These are phyloP conservation scores for Venturia nashicola DNA, from an alignment of 2,329 filamentous ascomycete species.

Conservation along the genomic window DNA sequence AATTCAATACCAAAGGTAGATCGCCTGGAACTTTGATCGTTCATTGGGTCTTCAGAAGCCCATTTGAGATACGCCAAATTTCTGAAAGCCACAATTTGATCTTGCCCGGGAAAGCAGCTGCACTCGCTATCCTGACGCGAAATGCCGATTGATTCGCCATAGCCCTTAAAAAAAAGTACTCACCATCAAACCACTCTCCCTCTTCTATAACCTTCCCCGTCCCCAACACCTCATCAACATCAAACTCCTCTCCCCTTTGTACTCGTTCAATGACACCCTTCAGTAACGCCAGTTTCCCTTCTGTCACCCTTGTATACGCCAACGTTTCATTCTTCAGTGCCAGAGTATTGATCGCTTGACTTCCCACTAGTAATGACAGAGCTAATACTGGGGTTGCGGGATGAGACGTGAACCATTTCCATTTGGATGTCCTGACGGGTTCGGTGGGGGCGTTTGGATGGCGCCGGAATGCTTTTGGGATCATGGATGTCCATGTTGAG, in stretches of 20 bases:
- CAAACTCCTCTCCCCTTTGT: slow-evolving; percentile 62
- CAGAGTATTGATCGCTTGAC: slow-evolving; percentile 90
- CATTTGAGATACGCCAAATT: too few species aligned
- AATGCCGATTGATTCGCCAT: neutral
- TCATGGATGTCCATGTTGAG: slow-evolving; percentile 24
- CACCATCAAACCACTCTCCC: slow-evolving; percentile 78
- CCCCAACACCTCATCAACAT: slow-evolving; percentile 73
- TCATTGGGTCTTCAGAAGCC: too few species aligned
- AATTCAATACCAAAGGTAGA: too few species aligned
- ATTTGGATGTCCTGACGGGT: slow-evolving; percentile 4
- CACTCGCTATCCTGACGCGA: neutral
- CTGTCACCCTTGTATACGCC: slow-evolving; percentile 61
- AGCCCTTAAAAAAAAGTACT: slow-evolving; percentile 16
- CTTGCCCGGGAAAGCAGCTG: neutral
- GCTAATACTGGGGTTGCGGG: slow-evolving; percentile 56
- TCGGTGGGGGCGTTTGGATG: slow-evolving; percentile 3
- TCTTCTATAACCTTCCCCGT: slow-evolving; percentile 66
- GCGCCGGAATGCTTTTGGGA: slow-evolving; percentile 21
- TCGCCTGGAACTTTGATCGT: too few species aligned
- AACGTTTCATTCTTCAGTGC: slow-evolving; percentile 62
- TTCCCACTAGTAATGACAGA: slow-evolving; percentile 68
- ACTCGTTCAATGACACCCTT: slow-evolving; percentile 63
- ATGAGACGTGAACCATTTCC: slow-evolving; percentile 17
- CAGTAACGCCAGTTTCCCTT: slow-evolving; percentile 65
- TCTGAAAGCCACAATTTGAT: too few species aligned